These are phyloP conservation scores for Excoecaria agallocha DNA, from an alignment of 345 rosid species.

Conservation along the genomic window DNA sequence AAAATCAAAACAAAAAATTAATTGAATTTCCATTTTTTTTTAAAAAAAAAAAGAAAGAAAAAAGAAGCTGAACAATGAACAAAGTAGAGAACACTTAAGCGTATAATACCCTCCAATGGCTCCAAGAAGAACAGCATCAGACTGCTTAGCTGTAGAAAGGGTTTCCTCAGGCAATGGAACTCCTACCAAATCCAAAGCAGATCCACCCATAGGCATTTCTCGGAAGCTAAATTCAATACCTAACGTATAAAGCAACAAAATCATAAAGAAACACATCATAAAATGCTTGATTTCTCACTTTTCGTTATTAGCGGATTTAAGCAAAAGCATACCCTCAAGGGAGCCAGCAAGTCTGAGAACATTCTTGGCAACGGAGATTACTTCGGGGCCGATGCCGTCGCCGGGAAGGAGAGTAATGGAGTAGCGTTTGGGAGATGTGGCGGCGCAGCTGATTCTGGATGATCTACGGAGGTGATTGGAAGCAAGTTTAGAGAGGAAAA, in stretches of 20 bases:
- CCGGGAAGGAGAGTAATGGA: conserved; percentile 86
- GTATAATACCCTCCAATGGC: conserved; percentile 85
- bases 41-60: background rate
- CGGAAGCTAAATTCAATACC: conserved; percentile 78
- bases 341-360: conserved; percentile 71
- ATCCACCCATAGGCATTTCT: conserved; percentile 95
- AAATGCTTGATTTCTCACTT: background rate
- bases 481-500: conserved; percentile 24
- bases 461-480: conserved; percentile 27
- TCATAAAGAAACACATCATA: background rate
- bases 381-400: conserved; percentile 98
- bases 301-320: background rate
- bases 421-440: conserved; percentile 49
- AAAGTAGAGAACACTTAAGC: background rate
- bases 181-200: conserved; percentile 88
- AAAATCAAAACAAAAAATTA: conserved; percentile 6
- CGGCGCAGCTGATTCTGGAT: conserved; percentile 52
- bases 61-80: background rate
- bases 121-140: conserved; percentile 94
- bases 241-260: conserved; percentile 13
- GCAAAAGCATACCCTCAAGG: conserved; percentile 56
- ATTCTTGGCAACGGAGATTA: conserved; percentile 65
- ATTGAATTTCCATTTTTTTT: background rate
- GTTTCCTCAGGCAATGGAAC: conserved; percentile 92
- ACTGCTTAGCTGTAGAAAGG: conserved; percentile 60